These are phyloP conservation scores for Nicotiana benthamiana DNA, from an alignment of 257 asterid genomes.

Conservation along the genomic window DNA sequence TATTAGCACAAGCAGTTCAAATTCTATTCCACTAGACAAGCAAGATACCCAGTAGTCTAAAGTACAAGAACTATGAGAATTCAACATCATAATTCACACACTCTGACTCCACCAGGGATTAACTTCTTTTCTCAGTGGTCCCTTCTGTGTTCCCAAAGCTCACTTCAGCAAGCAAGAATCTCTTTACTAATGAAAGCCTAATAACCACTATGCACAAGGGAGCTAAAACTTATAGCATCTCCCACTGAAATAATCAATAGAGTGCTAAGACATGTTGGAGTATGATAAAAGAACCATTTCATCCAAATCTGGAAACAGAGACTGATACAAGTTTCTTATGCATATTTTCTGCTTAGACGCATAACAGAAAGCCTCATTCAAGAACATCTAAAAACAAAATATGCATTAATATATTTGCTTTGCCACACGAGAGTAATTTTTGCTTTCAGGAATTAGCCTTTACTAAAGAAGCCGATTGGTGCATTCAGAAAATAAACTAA, in stretches of 20 bases:
- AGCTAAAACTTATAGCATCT: background rate
- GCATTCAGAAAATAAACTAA: background rate
- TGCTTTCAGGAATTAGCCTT: background rate
- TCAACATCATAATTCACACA: background rate
- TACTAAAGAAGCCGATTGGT: background rate
- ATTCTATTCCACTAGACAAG: background rate
- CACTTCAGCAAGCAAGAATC: slow-evolving; percentile 22
- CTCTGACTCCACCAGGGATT: background rate
- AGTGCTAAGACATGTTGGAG: background rate
- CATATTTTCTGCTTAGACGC: background rate
- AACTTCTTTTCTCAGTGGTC: background rate
- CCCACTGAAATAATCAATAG: background rate
- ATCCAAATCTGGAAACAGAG: background rate
- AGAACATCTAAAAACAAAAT: background rate
- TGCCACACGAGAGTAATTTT: background rate
- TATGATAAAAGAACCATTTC: background rate
- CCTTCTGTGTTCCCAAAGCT: slow-evolving; percentile 1
- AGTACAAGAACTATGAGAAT: background rate
- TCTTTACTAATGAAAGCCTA: slow-evolving; percentile 16
- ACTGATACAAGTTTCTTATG: background rate
- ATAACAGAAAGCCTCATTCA: background rate
- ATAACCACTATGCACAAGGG: background rate
- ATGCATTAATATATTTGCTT: background rate
- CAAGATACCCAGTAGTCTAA: background rate
- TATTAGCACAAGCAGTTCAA: background rate